phyloP scores from a whole-genome alignment of 2,329 filamentous ascomycete genomes.

The Arthrobotrys musiformis region DNA sequence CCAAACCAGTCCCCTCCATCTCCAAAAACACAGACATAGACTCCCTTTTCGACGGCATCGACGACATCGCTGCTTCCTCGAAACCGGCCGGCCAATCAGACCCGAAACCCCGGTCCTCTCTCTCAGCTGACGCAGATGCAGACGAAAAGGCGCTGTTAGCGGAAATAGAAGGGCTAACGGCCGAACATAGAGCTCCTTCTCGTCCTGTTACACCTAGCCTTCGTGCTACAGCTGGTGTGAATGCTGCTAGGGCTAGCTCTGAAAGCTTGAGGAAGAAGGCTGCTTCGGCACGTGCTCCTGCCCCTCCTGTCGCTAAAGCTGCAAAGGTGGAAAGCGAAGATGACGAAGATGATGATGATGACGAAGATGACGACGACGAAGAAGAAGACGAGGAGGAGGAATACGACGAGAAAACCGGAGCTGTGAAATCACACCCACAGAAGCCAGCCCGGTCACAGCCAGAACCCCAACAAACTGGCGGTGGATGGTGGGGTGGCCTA shows the following conservation, averaged over 20 bases:
- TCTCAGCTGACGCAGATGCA: slow-evolving; percentile 62
- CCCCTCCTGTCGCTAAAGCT: slow-evolving; percentile 17
- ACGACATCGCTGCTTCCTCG: slow-evolving; percentile 66
- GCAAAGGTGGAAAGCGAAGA: slow-evolving; percentile 60
- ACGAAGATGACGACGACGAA: slow-evolving; percentile 65
- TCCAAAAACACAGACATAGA: slow-evolving; percentile 73
- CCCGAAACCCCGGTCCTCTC: slow-evolving; percentile 66
- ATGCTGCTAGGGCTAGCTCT: slow-evolving; percentile 62
- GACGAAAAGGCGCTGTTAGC: slow-evolving; percentile 80
- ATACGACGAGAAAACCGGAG: slow-evolving; percentile 54
- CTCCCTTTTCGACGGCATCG: slow-evolving; percentile 74
- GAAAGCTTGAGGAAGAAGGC: slow-evolving; percentile 59
- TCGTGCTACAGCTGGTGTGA: slow-evolving; percentile 61
- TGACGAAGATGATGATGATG: slow-evolving; percentile 62
- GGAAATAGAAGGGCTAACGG: slow-evolving; percentile 83
- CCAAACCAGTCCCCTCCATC: slow-evolving; percentile 64
- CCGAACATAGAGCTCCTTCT: slow-evolving; percentile 72
- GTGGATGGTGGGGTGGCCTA: slow-evolving; percentile 89
- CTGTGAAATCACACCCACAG: slow-evolving; percentile 8
- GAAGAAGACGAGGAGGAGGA: slow-evolving; percentile 48
- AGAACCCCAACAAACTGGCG: slow-evolving; percentile 65
- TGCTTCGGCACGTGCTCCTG: slow-evolving; percentile 58
- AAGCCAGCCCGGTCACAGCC: slow-evolving; percentile 33
- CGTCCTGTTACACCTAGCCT: slow-evolving; percentile 81
- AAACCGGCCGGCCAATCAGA: slow-evolving; percentile 61